Percentiles rank a stretch among this genome's conserved stretches.
These are phyloP conservation scores for Chloranthus sessilifolius DNA, from an alignment of 164 flowering plant genomes.

Conservation along the genomic window DNA sequence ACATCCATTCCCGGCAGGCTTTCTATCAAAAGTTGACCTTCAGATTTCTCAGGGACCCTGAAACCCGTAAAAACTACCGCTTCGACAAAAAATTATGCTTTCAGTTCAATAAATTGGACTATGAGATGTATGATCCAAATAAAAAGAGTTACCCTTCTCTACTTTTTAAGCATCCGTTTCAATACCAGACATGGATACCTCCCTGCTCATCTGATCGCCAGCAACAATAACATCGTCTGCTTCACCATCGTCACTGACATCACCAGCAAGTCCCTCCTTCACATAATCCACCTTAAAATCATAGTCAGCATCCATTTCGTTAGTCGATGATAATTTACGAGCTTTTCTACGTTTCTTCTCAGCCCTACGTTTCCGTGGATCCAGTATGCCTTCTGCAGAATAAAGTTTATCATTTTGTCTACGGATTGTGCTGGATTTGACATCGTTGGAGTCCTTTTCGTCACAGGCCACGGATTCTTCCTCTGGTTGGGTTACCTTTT, in stretches of 20 bases:
- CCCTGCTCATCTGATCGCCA: conserved; percentile 15
- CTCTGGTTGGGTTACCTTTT: conserved; percentile 22
- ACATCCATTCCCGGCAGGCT: too few relatives aligned
- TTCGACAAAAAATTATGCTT: too few relatives aligned
- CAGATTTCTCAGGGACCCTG: too few relatives aligned
- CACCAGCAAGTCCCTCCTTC: conserved; percentile 25
- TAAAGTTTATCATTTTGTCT: conserved; percentile 77
- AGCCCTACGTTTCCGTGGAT: conserved; percentile 57
- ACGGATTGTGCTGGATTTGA: conserved; percentile 27
- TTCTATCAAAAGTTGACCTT: too few relatives aligned
- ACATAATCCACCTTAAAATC: conserved; percentile 76
- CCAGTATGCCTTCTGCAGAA: conserved; percentile 71
- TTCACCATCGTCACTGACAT: conserved; percentile 5
- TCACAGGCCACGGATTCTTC: conserved; percentile 48
- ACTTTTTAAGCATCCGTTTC: conserved; percentile 17
- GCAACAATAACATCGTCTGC: conserved; percentile 17
- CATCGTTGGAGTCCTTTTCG: conserved; percentile 28
- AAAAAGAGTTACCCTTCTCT: too few relatives aligned
- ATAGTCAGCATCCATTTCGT: conserved; percentile 44
- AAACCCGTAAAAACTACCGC: too few relatives aligned
- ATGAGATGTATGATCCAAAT: too few relatives aligned
- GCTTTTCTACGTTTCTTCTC: conserved; percentile 72
- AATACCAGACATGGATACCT: conserved; percentile 14
- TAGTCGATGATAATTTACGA: conserved; percentile 24
- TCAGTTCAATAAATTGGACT: too few relatives aligned